Conservation (phyloP, 768 basidiomycete species). For the Trametes cingulata region DNA sequence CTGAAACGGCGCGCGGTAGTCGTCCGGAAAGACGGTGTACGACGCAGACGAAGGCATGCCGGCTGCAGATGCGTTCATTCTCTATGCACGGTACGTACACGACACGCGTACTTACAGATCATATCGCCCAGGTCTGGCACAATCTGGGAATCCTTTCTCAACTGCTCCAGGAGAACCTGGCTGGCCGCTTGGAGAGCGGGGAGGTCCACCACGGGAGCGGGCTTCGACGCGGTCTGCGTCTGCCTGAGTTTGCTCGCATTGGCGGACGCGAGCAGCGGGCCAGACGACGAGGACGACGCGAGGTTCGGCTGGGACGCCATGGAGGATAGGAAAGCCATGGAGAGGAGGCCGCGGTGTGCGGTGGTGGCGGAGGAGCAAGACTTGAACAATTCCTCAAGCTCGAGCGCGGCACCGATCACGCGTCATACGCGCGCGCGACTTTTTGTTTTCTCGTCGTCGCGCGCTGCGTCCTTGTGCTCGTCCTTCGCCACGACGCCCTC, state of each 20-base stretch:
- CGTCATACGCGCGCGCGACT: constrained; percentile 22
- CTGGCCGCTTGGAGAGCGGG: constrained; percentile 65
- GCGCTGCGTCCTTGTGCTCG: neutral
- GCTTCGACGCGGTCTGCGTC: constrained; percentile 24
- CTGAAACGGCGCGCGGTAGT: constrained; percentile 77
- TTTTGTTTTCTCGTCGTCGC: constrained; percentile 12
- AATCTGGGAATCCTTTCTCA: constrained; percentile 70
- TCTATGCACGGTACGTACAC: neutral
- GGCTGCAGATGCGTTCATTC: constrained; percentile 38
- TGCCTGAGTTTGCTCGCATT: constrained; percentile 20
- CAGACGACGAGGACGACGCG: constrained; percentile 16
- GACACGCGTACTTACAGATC: constrained; percentile 7
- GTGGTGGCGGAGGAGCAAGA: constrained; percentile 19
- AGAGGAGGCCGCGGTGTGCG: neutral
- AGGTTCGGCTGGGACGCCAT: constrained; percentile 15
- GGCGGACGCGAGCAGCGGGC: constrained; percentile 11
- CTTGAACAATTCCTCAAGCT: constrained; percentile 18
- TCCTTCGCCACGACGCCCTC: neutral
- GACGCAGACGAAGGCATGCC: constrained; percentile 70
- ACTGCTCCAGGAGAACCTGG: constrained; percentile 63
- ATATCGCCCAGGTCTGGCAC: constrained; percentile 78
- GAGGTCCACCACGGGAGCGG: constrained; percentile 51
- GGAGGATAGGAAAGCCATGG: constrained; percentile 17
- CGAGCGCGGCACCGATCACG: constrained; percentile 19
- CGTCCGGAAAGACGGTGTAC: constrained; percentile 77